Base-by-base conservation (phyloP, 73 alveolate genomes). In the Durusdinium trenchii region DNA sequence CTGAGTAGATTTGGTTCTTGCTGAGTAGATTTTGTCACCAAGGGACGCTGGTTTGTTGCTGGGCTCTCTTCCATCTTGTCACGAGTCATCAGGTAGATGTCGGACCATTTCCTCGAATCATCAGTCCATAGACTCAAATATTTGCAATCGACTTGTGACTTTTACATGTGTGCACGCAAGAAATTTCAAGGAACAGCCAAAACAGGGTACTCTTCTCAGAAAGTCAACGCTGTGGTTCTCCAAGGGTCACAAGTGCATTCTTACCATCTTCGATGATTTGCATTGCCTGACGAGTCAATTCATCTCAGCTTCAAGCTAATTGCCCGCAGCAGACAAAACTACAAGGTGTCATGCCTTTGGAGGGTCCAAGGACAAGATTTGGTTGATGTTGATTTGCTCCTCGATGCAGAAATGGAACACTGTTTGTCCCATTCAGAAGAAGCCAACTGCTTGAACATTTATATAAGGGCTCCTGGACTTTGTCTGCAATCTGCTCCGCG, bases 401-500 rank as follows among this genome's bases (percentile, higher is more conserved):
- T 99, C 94, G 61, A 99, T 0, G 47, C 0, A 2, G 36, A 71
- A 48, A 48, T 6, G 26, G 30, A 32, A 38, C 94, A 18, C 54
- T 6, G 3, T 30, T 40, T 28, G 0, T 23, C 51, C 87, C 26
- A 76, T 6, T 14, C 86, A 36, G 35, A 36, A 14, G 60, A 38
- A n/a, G 10, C 86, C 6, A 50, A 36, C 28, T 2, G 62, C 57
- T 57, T 12, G 23, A 57, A 57, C 23, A 16, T n/a, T 43, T 76
- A 38, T 36, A 40, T 42, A 12, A 20, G 54, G 40, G 35, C 83
- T 93, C 92, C 85, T 60, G 94, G 12, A 94, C 99, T 99, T 99
- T 99, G 76, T 99, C 99, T 95, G 99, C 99, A 94, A 99, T 99
- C 99, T 99, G 99, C 92, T 99, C 99, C 18, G 99, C 99, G 99